Percentiles rank a stretch among this genome's conserved stretches.
Evolutionary conservation across 257 asterid species (phyloP).

Genomic region (Anisodus acutangulus): DNA sequence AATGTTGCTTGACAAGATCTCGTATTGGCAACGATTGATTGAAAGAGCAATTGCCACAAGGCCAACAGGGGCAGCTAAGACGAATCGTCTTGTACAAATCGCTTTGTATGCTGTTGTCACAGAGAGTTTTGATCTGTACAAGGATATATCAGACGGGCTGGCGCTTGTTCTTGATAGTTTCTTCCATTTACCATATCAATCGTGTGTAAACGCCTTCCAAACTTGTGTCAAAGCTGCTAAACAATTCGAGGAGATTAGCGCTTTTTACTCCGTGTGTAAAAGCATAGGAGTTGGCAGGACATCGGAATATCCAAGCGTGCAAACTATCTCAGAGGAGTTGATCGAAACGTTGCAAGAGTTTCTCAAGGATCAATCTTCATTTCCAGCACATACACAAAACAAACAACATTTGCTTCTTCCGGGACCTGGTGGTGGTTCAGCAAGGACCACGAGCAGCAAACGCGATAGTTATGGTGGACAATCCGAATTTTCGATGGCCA

Average conservation of each 20-base stretch:
- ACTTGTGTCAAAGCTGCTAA: slow-evolving; percentile 73
- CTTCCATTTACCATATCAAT: slow-evolving; percentile 70
- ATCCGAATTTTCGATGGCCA: slow-evolving; percentile 54
- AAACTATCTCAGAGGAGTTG: slow-evolving; percentile 65
- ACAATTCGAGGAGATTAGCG: slow-evolving; percentile 66
- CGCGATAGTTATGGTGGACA: slow-evolving; percentile 47
- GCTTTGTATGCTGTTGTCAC: slow-evolving; percentile 71
- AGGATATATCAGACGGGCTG: slow-evolving; percentile 77
- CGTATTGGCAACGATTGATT: slow-evolving; percentile 74
- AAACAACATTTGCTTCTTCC: slow-evolving; percentile 15
- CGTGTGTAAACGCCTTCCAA: slow-evolving; percentile 70
- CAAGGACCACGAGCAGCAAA: slow-evolving; percentile 23
- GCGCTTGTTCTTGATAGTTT: slow-evolving; percentile 70
- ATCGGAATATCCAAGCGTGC: slow-evolving; percentile 75
- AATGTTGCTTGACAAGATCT: slow-evolving; percentile 73
- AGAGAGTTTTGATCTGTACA: slow-evolving; percentile 78
- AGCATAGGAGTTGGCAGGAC: slow-evolving; percentile 68
- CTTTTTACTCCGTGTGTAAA: slow-evolving; percentile 62
- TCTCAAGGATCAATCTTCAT: slow-evolving; percentile 81
- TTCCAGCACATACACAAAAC: slow-evolving; percentile 38
- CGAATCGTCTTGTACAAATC: slow-evolving; percentile 58
- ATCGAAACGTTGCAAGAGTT: slow-evolving; percentile 74
- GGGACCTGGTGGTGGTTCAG: neutral
- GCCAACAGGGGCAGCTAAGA: slow-evolving; percentile 73
- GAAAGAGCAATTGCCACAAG: slow-evolving; percentile 80